Evolutionary conservation across 805 yeast species (phyloP).

Genomic region (Starmerella riodocensis): DNA sequence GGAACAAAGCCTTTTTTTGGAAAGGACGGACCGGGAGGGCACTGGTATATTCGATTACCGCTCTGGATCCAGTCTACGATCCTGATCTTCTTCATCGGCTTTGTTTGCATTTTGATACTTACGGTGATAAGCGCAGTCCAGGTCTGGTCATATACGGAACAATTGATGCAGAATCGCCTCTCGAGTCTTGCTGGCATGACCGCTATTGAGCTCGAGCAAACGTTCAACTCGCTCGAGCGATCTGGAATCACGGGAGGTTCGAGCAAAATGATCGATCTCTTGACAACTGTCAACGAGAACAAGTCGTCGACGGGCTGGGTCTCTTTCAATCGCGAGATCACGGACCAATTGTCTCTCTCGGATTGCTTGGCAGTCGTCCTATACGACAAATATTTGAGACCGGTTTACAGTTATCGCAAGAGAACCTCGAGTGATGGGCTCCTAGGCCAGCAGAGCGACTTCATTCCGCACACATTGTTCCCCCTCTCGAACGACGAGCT

Average conservation of each 20-base stretch:
- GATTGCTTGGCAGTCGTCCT: slow-evolving; percentile 5
- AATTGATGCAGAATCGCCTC: slow-evolving; percentile 13
- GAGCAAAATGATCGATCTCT: neutral
- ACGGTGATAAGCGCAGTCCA: slow-evolving; percentile 12
- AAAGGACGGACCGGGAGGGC: slow-evolving; percentile 7
- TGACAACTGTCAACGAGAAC: slow-evolving; percentile 2
- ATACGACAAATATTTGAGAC: slow-evolving; percentile 6
- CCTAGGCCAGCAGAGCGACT: slow-evolving; percentile 1
- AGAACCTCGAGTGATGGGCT: neutral
- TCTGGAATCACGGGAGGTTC: slow-evolving; percentile 2
- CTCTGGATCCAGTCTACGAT: slow-evolving; percentile 19
- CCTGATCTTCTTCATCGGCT: slow-evolving; percentile 14
- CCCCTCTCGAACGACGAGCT: slow-evolving; percentile 5
- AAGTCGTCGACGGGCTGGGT: slow-evolving; percentile 2
- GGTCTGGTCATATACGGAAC: slow-evolving; percentile 16
- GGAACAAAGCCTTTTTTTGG: slow-evolving; percentile 1
- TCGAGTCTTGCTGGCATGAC: slow-evolving; percentile 17
- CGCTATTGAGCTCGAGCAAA: slow-evolving; percentile 14
- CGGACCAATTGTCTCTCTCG: slow-evolving; percentile 4
- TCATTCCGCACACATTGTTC: slow-evolving; percentile 5
- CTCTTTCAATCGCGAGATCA: slow-evolving; percentile 4
- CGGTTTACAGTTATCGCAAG: slow-evolving; percentile 7
- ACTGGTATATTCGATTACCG: slow-evolving; percentile 18
- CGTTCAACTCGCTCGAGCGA: slow-evolving; percentile 3
- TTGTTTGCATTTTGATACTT: slow-evolving; percentile 14